Percentiles rank a stretch among this genome's conserved stretches.
phyloP scores from a whole-genome alignment of 305 asterid genomes.

The Fraxinus greggii region DNA sequence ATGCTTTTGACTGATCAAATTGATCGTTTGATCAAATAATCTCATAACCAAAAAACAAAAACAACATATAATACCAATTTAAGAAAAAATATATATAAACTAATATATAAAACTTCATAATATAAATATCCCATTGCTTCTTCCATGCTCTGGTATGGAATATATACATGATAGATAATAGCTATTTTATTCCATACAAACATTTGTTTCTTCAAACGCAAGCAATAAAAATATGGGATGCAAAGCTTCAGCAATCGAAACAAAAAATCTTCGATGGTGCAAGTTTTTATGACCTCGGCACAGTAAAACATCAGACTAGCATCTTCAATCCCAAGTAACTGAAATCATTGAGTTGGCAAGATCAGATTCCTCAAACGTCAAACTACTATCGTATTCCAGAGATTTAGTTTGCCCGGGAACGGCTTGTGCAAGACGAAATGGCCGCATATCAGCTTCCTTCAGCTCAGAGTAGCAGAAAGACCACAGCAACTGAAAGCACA shows the following conservation, averaged over 20 bases:
- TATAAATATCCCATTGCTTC: not conserved
- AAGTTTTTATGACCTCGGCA: not conserved
- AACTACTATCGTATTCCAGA: constrained; percentile 45
- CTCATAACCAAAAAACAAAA: not conserved
- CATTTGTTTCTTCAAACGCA: constrained; percentile 12
- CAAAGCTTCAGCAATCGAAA: constrained; percentile 10
- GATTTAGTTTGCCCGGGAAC: constrained; percentile 65
- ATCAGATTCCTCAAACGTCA: constrained; percentile 69
- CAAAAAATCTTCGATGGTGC: constrained; percentile 20
- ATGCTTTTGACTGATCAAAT: not conserved
- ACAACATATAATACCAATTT: not conserved
- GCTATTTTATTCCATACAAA: constrained; percentile 4
- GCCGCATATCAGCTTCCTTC: constrained; percentile 54
- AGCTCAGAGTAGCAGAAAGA: constrained; percentile 77
- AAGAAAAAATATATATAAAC: not conserved
- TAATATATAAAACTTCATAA: not conserved
- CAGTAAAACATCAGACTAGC: not conserved
- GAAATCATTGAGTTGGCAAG: constrained; percentile 84
- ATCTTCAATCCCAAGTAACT: constrained; percentile 64
- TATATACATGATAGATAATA: constrained; percentile 27
- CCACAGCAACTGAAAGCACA: constrained; percentile 66
- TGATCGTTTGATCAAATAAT: not conserved
- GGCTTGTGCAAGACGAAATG: constrained; percentile 70
- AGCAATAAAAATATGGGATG: constrained; percentile 7
- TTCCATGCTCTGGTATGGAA: constrained; percentile 13